Conservation (phyloP, 2,329 filamentous ascomycete species). For the Verticillium zaregamsianum region DNA sequence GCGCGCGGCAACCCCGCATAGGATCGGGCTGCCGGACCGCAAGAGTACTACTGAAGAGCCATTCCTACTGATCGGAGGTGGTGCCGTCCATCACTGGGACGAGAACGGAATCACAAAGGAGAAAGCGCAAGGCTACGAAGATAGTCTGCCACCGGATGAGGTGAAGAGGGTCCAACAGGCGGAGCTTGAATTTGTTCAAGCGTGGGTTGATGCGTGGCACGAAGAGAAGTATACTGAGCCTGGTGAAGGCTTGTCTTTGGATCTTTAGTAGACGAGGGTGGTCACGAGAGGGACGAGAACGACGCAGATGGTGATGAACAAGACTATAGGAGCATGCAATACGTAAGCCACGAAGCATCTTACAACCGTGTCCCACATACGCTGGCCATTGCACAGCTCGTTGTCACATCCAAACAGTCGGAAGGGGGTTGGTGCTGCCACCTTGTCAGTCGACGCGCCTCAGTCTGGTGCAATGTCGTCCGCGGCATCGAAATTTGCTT, state of each 20-base stretch:
- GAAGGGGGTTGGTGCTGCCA: no score
- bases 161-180: constrained; percentile 55
- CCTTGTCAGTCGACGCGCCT: no score
- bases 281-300: no score
- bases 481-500: neutral
- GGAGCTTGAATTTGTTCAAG: constrained; percentile 57
- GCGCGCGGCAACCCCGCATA: constrained; percentile 71
- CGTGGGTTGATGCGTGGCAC: constrained; percentile 62
- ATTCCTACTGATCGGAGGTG: constrained; percentile 67
- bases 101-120: constrained; percentile 63
- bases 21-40: constrained; percentile 51
- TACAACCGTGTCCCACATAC: no score
- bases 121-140: constrained; percentile 36
- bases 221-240: constrained; percentile 10
- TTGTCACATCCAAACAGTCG: no score
- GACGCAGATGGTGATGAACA: no score
- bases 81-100: constrained; percentile 74
- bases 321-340: no score
- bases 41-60: constrained; percentile 61
- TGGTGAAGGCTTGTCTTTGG: neutral
- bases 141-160: constrained; percentile 49
- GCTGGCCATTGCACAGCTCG: no score
- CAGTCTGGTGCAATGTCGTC: no score
- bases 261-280: neutral
- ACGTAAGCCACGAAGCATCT: no score